Conservation (phyloP, 306 rosid genomes). For the Cucumis sativus region DNA sequence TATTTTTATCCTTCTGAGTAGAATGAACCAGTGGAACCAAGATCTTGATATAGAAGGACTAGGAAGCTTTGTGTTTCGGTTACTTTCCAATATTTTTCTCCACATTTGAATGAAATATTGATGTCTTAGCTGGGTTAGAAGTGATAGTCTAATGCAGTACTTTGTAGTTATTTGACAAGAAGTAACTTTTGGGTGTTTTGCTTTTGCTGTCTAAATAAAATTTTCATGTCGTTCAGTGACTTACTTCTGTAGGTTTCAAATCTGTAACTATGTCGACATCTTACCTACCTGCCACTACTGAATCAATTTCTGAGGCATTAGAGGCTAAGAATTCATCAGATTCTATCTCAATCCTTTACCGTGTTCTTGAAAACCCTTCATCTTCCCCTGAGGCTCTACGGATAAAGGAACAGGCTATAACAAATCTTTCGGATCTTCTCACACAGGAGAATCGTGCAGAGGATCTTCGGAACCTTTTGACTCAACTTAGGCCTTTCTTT, state of each 20-base stretch:
- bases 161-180: not conserved
- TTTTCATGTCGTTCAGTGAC: not conserved
- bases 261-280: constrained; percentile 48
- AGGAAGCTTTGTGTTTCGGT: not conserved
- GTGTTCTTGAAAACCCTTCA: constrained; percentile 65
- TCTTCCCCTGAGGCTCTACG: constrained; percentile 76
- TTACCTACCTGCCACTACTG: constrained; percentile 67
- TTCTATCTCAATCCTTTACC: constrained; percentile 62
- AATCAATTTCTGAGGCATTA: constrained; percentile 51
- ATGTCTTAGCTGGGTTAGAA: not conserved
- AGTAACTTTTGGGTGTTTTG: not conserved
- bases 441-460: constrained; percentile 75
- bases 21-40: not conserved
- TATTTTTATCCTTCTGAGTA: not conserved
- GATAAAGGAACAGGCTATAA: constrained; percentile 74
- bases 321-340: constrained; percentile 62
- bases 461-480: constrained; percentile 85
- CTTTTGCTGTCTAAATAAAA: not conserved
- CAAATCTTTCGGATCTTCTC: constrained; percentile 66
- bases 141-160: not conserved
- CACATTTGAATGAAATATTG: not conserved
- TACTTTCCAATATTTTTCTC: not conserved
- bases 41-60: not conserved
- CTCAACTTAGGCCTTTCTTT: constrained; percentile 85
- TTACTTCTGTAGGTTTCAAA: not conserved